These are phyloP conservation scores for Alnus rubra DNA, from an alignment of 306 rosid species.

Conservation along the genomic window DNA sequence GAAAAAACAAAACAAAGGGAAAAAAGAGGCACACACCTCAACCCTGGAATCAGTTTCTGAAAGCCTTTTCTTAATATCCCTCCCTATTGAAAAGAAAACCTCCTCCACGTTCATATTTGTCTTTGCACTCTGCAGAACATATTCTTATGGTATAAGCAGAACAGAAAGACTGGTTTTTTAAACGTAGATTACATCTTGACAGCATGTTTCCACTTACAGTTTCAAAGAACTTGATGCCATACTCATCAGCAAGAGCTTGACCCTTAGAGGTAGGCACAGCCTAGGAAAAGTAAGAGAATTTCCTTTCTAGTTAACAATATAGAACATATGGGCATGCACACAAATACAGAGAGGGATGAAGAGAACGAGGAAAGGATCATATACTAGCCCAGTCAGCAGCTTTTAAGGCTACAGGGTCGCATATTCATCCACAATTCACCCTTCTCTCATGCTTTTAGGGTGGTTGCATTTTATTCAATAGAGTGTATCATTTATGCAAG, in stretches of 20 bases:
- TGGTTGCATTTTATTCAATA: slow-evolving; percentile 14
- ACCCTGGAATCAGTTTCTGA: slow-evolving; percentile 71
- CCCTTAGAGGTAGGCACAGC: slow-evolving; percentile 85
- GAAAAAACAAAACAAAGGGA: neutral
- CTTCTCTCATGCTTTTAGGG: slow-evolving; percentile 3
- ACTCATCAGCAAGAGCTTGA: slow-evolving; percentile 94
- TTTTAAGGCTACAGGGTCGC: neutral
- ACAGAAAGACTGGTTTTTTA: slow-evolving; percentile 4
- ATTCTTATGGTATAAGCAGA: slow-evolving; percentile 27
- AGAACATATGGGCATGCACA: neutral
- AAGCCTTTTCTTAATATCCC: slow-evolving; percentile 82
- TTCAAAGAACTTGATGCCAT: slow-evolving; percentile 83
- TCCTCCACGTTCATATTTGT: slow-evolving; percentile 88
- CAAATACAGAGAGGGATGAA: neutral
- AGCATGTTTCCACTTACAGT: slow-evolving; percentile 59
- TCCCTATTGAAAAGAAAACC: slow-evolving; percentile 83
- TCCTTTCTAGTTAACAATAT: neutral
- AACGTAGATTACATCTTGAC: slow-evolving; percentile 12
- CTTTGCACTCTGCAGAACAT: slow-evolving; percentile 74
- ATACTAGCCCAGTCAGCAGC: slow-evolving; percentile 1
- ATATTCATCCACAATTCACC: slow-evolving; percentile 7
- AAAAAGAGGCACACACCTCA: slow-evolving; percentile 41
- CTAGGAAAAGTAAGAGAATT: slow-evolving; percentile 35
- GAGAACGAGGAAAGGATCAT: neutral
- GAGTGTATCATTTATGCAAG: slow-evolving; percentile 8